Evolutionary conservation across 306 rosid species (phyloP).

Genomic region (Sicyos edulis): DNA sequence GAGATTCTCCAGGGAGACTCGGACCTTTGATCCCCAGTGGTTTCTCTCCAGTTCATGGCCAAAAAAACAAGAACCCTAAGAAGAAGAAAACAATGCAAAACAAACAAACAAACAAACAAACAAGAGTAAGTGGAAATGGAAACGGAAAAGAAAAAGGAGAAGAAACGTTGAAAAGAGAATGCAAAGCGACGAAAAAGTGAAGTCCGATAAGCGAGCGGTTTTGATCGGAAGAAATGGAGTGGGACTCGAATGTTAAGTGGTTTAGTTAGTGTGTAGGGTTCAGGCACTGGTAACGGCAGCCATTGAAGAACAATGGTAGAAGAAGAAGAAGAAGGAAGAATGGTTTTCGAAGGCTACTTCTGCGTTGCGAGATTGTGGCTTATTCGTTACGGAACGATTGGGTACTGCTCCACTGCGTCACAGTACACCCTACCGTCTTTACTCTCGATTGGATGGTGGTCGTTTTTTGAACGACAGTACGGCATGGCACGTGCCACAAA

Average conservation of each 20-base stretch:
- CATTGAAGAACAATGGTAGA: neutral
- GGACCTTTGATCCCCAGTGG: neutral
- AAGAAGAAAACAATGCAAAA: no score
- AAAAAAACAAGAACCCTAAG: neutral
- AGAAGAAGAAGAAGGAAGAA: neutral
- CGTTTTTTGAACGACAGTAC: no score
- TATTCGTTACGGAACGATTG: conserved; percentile 7
- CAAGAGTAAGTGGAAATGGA: no score
- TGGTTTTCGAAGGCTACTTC: no score
- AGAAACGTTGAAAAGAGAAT: neutral
- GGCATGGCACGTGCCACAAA: neutral
- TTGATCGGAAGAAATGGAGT: no score
- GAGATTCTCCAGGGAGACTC: neutral
- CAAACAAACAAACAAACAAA: neutral
- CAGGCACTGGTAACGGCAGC: neutral
- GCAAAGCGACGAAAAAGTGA: neutral
- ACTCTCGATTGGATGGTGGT: no score
- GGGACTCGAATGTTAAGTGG: neutral
- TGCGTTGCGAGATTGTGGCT: no score
- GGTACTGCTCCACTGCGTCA: neutral
- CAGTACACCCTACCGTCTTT: neutral
- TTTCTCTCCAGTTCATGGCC: neutral
- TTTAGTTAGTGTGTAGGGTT: neutral
- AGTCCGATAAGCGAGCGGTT: neutral
- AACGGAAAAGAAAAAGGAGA: no score